Evolutionary conservation across 805 yeast genomes (phyloP).

Genomic region (Priceomyces carsonii): DNA sequence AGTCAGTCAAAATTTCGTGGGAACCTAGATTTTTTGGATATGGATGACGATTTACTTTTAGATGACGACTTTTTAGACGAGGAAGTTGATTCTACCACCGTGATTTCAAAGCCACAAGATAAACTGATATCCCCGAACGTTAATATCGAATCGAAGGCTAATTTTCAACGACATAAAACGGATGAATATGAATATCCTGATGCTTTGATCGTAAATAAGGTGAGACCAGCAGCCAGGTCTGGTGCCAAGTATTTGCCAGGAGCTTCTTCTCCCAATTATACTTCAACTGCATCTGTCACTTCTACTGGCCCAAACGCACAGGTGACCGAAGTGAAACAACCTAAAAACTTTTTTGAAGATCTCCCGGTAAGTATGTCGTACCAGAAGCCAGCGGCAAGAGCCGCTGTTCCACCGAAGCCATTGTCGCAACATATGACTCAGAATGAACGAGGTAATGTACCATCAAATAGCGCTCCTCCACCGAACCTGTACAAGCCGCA

Average conservation of each 20-base stretch:
- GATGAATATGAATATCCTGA: slow-evolving; percentile 79
- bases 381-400: slow-evolving; percentile 26
- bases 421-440: too few species aligned
- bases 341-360: slow-evolving; percentile 59
- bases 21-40: slow-evolving; percentile 12
- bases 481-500: slow-evolving; percentile 4
- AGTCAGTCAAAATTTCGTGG: too few species aligned
- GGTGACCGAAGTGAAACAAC: slow-evolving; percentile 6
- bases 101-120: background rate
- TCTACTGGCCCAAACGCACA: background rate
- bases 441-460: too few species aligned
- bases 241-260: slow-evolving; percentile 21
- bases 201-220: slow-evolving; percentile 45
- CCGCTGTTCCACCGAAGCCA: slow-evolving; percentile 27
- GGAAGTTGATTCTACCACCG: slow-evolving; percentile 5
- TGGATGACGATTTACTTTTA: slow-evolving; percentile 33
- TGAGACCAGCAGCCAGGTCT: slow-evolving; percentile 41
- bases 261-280: slow-evolving; percentile 4
- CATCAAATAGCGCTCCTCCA: background rate
- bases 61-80: slow-evolving; percentile 42
- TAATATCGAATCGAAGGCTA: background rate
- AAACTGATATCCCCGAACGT: too few species aligned
- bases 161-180: slow-evolving; percentile 21
- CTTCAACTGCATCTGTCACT: background rate
- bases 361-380: slow-evolving; percentile 45